These are phyloP conservation scores for Fusarium udum DNA, from an alignment of 2,329 filamentous ascomycete genomes.

Conservation along the genomic window DNA sequence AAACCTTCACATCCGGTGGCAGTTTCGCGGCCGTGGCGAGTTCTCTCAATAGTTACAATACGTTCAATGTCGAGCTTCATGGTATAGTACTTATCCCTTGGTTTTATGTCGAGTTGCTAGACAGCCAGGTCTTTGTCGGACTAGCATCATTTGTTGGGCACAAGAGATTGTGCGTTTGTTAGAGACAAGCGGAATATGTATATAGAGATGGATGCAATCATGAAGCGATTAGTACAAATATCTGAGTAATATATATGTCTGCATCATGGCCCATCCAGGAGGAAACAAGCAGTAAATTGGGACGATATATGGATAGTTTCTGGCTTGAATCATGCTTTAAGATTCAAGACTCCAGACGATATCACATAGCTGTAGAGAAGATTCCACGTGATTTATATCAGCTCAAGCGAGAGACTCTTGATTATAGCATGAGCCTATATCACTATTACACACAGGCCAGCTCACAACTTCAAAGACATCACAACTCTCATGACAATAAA, in stretches of 20 bases:
- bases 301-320: rapidly evolving
- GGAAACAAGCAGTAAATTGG: rapidly evolving
- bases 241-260: rapidly evolving
- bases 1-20: neutral
- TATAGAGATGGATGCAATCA: too few relatives aligned
- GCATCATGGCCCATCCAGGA: rapidly evolving
- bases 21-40: neutral
- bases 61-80: neutral
- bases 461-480: neutral
- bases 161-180: too few relatives aligned
- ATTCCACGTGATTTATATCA: too few relatives aligned
- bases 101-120: neutral
- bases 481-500: neutral
- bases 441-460: too few relatives aligned
- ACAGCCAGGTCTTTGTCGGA: too few relatives aligned
- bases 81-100: too few relatives aligned
- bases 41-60: neutral
- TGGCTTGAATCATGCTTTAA: neutral
- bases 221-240: neutral
- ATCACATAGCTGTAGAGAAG: neutral
- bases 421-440: neutral
- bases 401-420: rapidly evolving
- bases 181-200: neutral
- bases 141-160: neutral
- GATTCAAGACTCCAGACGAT: rapidly evolving